A percentile compares a stretch with the other conserved stretches of the same genome.
phyloP scores from a whole-genome alignment of 2,329 filamentous ascomycete species.

The Dissoconium aciculare region DNA sequence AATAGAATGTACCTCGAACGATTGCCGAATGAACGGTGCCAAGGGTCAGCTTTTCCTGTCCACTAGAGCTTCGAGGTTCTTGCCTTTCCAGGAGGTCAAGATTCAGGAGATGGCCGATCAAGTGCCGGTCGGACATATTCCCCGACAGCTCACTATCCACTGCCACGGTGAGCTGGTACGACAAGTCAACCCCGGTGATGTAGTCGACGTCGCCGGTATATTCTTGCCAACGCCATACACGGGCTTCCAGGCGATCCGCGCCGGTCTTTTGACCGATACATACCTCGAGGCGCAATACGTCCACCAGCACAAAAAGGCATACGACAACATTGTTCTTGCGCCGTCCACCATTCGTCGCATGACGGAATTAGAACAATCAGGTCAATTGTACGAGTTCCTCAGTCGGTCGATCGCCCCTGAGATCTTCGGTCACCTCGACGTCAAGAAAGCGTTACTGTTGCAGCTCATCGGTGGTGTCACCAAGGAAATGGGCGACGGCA shows the following conservation, averaged over 20 bases:
- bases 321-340: slow-evolving; percentile 80
- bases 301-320: slow-evolving; percentile 93
- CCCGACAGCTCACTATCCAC: slow-evolving; percentile 73
- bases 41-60: slow-evolving; percentile 90
- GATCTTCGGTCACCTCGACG: slow-evolving; percentile 90
- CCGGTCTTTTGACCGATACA: slow-evolving; percentile 90
- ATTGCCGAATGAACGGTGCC: slow-evolving; percentile 78
- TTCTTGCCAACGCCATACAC: slow-evolving; percentile 97
- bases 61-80: slow-evolving; percentile 89
- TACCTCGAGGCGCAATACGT: slow-evolving; percentile 92
- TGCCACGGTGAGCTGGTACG: slow-evolving; percentile 78
- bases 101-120: slow-evolving; percentile 99
- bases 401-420: slow-evolving; percentile 94
- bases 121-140: slow-evolving; percentile 94
- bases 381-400: slow-evolving; percentile 89
- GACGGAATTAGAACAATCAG: slow-evolving; percentile 67
- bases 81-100: slow-evolving; percentile 96
- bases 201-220: slow-evolving; percentile 85
- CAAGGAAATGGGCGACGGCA: slow-evolving; percentile 93
- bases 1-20: slow-evolving; percentile 71
- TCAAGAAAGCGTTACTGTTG: slow-evolving; percentile 94
- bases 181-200: slow-evolving; percentile 81
- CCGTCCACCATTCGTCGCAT: slow-evolving; percentile 67
- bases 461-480: slow-evolving; percentile 90
- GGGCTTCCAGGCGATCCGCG: slow-evolving; percentile 94